Evolutionary conservation across 148 eudicot species (phyloP), one percentile per base, ranked within the genome.

Genomic region (Rhododendron vialii): DNA sequence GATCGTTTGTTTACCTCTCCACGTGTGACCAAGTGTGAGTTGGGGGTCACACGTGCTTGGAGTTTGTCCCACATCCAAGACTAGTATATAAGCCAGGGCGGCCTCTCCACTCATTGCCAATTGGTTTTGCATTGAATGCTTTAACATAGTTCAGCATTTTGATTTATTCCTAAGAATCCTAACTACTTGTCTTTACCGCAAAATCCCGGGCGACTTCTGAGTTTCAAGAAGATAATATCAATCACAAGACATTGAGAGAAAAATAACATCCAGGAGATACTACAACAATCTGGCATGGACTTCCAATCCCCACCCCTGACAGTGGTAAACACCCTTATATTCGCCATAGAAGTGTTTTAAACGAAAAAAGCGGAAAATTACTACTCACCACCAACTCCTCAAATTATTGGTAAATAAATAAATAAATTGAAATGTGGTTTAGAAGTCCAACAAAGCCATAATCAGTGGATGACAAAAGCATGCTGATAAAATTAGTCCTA

Each of bases 401-500:
- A 50, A 80, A 51, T 51, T 51, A 80, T 24, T 48, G 38, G 59
- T 47, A 51, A 80, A 28, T 6, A 15, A 53, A 81, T 8, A 41
- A 41, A 41, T 41, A 41, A 41, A 41, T 41, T 82, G 17, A 55
- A 82, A 24, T 2, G 10, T 82, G 74, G 53, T 82, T 38, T 11
- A 7, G 8, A 55, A 53, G 15, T 74, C 53, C 78, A 45, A 79
- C 48, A 20, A 33, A 65, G 10, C 41, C 67, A 48, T 17, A 47
- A 7, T 33, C 22, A 26, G 41, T 22, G 33, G 79, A 77, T 80
- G 47, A 20, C 43, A 81, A 18, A 47, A 24, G 48, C 51, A 38
- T 22, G 38, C 5, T 47, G 12, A 41, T 59, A 55, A 48, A 80
- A 79, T 55, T 78, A 63, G 7, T 79, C 89, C 78, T 48, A 96